phyloP scores from a whole-genome alignment of 345 rosid genomes.

The Noccaea bulbosa region DNA sequence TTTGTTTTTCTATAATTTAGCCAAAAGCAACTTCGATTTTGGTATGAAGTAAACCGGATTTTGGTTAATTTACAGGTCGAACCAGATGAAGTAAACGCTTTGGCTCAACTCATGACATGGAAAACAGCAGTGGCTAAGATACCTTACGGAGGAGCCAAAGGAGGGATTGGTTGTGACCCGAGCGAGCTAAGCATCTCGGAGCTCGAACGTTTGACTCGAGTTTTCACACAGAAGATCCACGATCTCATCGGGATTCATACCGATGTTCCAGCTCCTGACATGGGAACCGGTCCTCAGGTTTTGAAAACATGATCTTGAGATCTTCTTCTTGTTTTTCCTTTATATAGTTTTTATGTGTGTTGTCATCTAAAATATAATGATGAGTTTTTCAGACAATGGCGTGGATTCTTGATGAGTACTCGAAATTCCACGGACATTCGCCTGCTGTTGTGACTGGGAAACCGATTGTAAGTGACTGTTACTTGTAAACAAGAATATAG shows the following conservation, averaged over 20 bases:
- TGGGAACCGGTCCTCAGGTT: constrained; percentile 99
- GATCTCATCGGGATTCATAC: constrained; percentile 87
- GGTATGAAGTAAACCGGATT: not conserved
- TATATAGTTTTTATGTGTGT: not conserved
- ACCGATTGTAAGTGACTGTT: constrained; percentile 62
- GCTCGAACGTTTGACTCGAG: constrained; percentile 86
- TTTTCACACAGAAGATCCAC: constrained; percentile 94
- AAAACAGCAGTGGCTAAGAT: constrained; percentile 96
- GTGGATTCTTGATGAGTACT: constrained; percentile 98
- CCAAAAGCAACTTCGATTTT: not conserved
- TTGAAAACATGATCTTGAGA: not conserved
- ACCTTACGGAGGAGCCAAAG: constrained; percentile 98
- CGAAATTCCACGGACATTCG: constrained; percentile 90
- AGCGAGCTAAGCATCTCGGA: constrained; percentile 69
- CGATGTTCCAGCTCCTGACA: constrained; percentile 98
- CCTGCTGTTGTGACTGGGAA: constrained; percentile 97
- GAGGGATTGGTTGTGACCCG: constrained; percentile 92
- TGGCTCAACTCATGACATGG: constrained; percentile 99
- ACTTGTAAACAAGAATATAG: not conserved
- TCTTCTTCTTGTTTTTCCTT: not conserved
- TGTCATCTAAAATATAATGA: constrained; percentile 16
- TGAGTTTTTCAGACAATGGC: constrained; percentile 77
- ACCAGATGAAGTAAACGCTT: constrained; percentile 95
- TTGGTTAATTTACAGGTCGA: constrained; percentile 59
- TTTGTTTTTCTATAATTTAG: not conserved